Percentiles rank a stretch among this genome's conserved stretches.
phyloP scores from a whole-genome alignment of 306 rosid genomes.

The Benincasa hispida region DNA sequence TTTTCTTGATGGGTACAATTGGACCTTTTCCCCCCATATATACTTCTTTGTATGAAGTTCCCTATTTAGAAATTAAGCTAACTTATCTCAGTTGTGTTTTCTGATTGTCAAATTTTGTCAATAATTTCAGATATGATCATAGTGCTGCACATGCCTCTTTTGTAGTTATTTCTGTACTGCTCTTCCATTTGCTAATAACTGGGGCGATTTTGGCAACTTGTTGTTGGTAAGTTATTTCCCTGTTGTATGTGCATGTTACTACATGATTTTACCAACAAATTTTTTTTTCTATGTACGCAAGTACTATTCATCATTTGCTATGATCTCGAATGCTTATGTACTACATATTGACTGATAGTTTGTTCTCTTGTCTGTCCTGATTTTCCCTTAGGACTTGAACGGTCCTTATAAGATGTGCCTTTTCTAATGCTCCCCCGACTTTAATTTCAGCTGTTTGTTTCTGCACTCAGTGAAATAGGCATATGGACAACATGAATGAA shows the following conservation, averaged over 20 bases:
- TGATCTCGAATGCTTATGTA: not conserved
- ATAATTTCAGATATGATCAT: constrained; percentile 80
- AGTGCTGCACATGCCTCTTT: constrained; percentile 74
- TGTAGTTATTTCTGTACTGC: constrained; percentile 76
- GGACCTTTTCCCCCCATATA: constrained; percentile 1
- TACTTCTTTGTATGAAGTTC: not conserved
- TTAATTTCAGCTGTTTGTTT: not conserved
- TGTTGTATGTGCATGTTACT: not conserved
- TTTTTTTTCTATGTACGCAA: not conserved
- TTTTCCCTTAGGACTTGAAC: not conserved
- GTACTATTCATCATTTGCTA: not conserved
- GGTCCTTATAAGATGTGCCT: not conserved
- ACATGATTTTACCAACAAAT: not conserved
- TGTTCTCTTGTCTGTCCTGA: not conserved
- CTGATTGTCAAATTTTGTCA: constrained; percentile 6
- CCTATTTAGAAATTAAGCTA: not conserved
- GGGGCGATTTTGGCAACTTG: constrained; percentile 79
- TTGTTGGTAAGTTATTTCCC: constrained; percentile 59
- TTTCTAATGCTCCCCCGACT: not conserved
- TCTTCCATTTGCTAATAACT: constrained; percentile 67
- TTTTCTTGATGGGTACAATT: not conserved
- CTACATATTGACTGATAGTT: not conserved
- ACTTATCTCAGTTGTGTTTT: not conserved
- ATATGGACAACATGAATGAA: not conserved
- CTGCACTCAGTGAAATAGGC: not conserved